Evolutionary conservation across 225 moss, liverwort and hornwort genomes (phyloP).

Genomic region (Climacium dendroides): DNA sequence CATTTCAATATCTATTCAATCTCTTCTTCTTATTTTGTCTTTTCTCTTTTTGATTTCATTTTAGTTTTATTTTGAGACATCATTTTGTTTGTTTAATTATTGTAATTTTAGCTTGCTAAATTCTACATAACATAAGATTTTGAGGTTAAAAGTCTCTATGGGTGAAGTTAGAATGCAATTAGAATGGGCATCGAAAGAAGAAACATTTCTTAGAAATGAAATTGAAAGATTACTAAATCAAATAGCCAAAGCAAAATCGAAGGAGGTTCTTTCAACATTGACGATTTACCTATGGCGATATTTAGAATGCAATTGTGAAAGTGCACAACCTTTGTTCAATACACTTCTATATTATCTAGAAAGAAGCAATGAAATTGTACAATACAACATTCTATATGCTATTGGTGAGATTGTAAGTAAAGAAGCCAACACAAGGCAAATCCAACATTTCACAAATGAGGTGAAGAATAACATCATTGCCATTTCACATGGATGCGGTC

Average conservation of each 20-base stretch:
- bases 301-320: background rate
- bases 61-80: background rate
- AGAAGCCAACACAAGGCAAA: background rate
- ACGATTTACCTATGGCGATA: background rate
- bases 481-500: background rate
- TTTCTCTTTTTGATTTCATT: too few species aligned
- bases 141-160: background rate
- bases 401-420: background rate
- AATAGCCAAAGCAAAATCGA: background rate
- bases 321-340: background rate
- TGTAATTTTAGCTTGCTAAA: background rate
- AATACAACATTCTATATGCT: background rate
- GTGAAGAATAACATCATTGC: background rate
- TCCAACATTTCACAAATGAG: background rate
- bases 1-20: background rate
- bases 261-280: background rate
- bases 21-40: too few species aligned
- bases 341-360: background rate
- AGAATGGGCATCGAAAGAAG: background rate
- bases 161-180: background rate
- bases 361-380: background rate
- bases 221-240: background rate
- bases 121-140: too few species aligned
- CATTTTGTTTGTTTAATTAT: background rate
- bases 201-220: background rate